These are phyloP conservation scores for Eutrema heterophyllum DNA, from an alignment of 345 rosid species.

Conservation along the genomic window DNA sequence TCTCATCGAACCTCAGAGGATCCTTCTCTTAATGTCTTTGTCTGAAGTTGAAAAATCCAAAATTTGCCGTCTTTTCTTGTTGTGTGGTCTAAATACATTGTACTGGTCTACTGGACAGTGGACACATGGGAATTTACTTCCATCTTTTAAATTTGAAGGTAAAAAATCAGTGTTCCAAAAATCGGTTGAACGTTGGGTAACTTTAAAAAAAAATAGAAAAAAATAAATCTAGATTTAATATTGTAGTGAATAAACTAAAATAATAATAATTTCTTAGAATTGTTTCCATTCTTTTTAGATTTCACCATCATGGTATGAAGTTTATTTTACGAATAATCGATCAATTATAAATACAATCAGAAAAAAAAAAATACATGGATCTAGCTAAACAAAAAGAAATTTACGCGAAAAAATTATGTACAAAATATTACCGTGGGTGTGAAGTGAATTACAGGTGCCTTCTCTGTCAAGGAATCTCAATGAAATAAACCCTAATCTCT, in stretches of 20 bases:
- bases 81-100: constrained; percentile 20
- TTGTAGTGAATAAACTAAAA: not conserved
- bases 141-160: not conserved
- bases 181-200: not conserved
- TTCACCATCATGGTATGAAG: not conserved
- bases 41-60: constrained; percentile 2
- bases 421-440: constrained; percentile 11
- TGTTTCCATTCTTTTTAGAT: not conserved
- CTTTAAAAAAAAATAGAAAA: no score
- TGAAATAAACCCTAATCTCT: constrained; percentile 8
- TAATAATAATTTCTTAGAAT: not conserved
- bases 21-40: constrained; percentile 21
- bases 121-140: not conserved
- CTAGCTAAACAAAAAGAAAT: not conserved
- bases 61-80: not conserved
- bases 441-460: constrained; percentile 11
- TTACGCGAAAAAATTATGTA: not conserved
- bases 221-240: no score
- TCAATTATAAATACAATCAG: not conserved
- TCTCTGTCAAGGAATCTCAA: not conserved
- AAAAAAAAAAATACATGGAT: not conserved
- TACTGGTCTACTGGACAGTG: not conserved
- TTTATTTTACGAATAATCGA: not conserved
- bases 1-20: constrained; percentile 11
- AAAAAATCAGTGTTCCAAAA: not conserved